Evolutionary conservation across 2,329 filamentous ascomycete genomes (phyloP), one percentile per base, ranked within the genome.

Genomic region (Paracorniculantispora psalliotae): DNA sequence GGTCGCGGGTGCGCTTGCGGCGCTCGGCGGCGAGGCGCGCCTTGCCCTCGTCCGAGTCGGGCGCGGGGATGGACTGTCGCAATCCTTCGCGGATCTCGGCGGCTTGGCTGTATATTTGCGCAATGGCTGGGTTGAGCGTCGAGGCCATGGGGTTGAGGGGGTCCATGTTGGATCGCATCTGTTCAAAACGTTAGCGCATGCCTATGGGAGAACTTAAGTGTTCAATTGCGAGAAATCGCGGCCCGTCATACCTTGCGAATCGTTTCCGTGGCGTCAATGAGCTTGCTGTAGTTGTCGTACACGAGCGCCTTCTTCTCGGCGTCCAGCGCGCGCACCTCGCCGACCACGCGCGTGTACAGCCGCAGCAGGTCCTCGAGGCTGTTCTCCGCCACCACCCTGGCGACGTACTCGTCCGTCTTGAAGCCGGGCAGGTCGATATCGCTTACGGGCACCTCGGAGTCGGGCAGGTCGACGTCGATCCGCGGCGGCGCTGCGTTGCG

Each of bases 201-300:
- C 33, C 15, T 37, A 46, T n/a, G n/a, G n/a, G n/a, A n/a, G n/a
- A n/a, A n/a, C n/a, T n/a, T n/a, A n/a, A n/a, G n/a, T n/a, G n/a
- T n/a, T 6, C 3, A 47, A 30, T 17, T 39, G 17, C 12, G 13
- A 13, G 10, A 30, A n/a, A 17, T 41, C 35, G 15, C 7, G 21
- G 4, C 12, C 15, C 12, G 25, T n/a, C 48, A 15, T 65, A 85
- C 84, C 76, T 90, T 91, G 52, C 90, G 84, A 68, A 99, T 99
- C 3, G 93, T 97, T 73, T 96, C 93, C 12, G 96, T 97, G 1
- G 94, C 94, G n/a, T 88, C 85, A 65, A 99, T 97, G 65, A 99
- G 77, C 75, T 97, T 97, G 66, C 89, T 94, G 73, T 97, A 99
- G 71, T 99, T 99, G 72, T 99, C 93, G 72, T 99, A 99, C 4